Evolutionary conservation across 2,329 filamentous ascomycete species (phyloP), one percentile per base, ranked within the genome.

Genomic region (Gaeumannomyces sp.): DNA sequence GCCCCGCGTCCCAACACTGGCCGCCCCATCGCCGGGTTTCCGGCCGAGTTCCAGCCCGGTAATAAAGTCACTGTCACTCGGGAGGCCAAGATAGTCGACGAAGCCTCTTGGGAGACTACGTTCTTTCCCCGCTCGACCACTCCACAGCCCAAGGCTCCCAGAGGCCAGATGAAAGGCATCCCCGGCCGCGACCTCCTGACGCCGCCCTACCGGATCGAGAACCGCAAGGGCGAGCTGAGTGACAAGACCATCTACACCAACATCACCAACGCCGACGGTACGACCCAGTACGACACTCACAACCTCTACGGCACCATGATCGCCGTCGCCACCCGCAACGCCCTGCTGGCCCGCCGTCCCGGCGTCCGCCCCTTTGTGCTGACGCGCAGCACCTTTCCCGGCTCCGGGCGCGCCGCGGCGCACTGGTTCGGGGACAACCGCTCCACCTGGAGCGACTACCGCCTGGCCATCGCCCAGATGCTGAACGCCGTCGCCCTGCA

Each of bases 281-380:
- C 85, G 1, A 74, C 85, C 57, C 89, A 96, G 72, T 96, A 96
- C 72, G 91, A 96, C 72, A 72, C 91, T 31, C 92, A 96, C 80
- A 95, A 91, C 71, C 77, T 95, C 1, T 94, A 83, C 71, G 91
- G 91, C 0, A 83, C 90, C 70, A 86, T 89, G 73, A 90, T 93
- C 68, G 80, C 92, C 65, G 89, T 90, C 66, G 89, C 90, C 13
- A 95, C 92, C 0, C 92, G 92, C 72, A 78, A 89, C 60, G 90
- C 86, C 65, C 83, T 95, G 38, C 78, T 88, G 3, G 74, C 80
- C 2, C 80, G 91, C 25, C 85, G 86, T 66, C 86, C 89, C 0
- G 80, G 78, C 19, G 90, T 90, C 73, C 86, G 92, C 0, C 92
- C 92, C 0, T 91, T 96, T 76, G 90, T 96, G 72, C 84, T 96